Percentiles rank a stretch among this genome's conserved stretches.
phyloP scores from a whole-genome alignment of 768 basidiomycete species.

The Austroboletus festivus region DNA sequence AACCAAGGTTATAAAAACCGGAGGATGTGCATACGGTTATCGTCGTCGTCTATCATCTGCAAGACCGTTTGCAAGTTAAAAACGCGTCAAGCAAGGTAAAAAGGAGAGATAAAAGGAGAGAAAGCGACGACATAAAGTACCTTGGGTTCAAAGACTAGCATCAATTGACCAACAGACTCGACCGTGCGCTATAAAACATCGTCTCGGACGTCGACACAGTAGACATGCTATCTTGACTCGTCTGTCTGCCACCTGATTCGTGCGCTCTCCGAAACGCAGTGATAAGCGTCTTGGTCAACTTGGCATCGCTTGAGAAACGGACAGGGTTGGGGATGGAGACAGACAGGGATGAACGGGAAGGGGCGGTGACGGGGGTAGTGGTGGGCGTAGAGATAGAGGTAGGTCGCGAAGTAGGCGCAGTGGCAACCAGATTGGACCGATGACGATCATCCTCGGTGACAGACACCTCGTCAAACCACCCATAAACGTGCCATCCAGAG shows the following conservation, averaged over 20 bases:
- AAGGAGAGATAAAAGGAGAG: no score
- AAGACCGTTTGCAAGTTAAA: no score
- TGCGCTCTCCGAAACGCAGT: slow-evolving; percentile 8
- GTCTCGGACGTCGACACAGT: slow-evolving; percentile 23
- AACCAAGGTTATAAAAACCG: no score
- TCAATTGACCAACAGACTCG: slow-evolving; percentile 20
- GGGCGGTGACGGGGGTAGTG: no score
- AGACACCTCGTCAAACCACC: slow-evolving; percentile 27
- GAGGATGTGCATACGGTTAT: no score
- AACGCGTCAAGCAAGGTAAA: no score
- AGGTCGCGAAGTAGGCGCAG: not conserved
- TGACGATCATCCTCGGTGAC: not conserved
- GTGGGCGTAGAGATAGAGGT: no score
- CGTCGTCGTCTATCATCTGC: no score
- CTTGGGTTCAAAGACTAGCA: slow-evolving; percentile 5
- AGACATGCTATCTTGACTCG: slow-evolving; percentile 27
- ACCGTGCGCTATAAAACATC: slow-evolving; percentile 31
- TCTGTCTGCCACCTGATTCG: slow-evolving; percentile 10
- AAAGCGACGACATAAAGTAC: no score
- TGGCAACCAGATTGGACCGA: not conserved
- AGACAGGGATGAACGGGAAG: no score
- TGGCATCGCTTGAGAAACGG: not conserved
- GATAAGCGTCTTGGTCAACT: slow-evolving; percentile 10
- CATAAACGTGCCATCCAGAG: slow-evolving; percentile 32
- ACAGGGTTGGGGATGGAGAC: not conserved